Base-by-base conservation (phyloP, 768 basidiomycete genomes). In the Phaffia tasmanica region DNA sequence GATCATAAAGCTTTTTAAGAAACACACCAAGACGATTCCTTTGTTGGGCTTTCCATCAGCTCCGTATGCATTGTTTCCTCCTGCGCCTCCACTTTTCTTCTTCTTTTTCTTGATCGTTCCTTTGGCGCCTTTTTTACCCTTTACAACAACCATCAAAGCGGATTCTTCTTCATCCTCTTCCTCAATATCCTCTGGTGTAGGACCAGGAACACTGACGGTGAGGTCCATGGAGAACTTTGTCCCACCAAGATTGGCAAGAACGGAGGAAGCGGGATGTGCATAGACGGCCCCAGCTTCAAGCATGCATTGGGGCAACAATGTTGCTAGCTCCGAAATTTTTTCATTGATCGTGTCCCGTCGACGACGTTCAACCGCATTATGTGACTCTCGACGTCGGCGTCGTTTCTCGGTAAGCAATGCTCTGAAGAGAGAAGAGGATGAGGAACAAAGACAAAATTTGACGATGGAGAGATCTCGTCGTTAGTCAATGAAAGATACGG, bases 341-440 rank as follows among this genome's bases (percentile, higher is more conserved):
- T 95, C 91, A 76, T 95, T 95, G 75, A 95, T 95, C 75, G 92
- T 93, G 74, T 95, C 91, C 57, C 91, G 76, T 68, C 91, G 73
- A 30, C 91, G 77, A 21, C 91, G 80, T 79, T 95, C 91, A 70
- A 95, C 91, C 1, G 89, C 89, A 71, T 95, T 95, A 74, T 95
- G 91, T 9, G 84, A 86, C 76, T 93, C 91, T 67, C 91, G 77
- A 58, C 91, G 78, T 47, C 88, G 79, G 1, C 89, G 78, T 2
- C 90, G 78, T 75, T 93, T 93, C 77, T 94, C 91, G 70, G 82
- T 83, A n/a, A 85, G 85, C 11, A 87, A 75, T 21, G 82, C 70
- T 7, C 83, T 81, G 70, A 16, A 23, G 70, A 56, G 51, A 27
- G 56, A 3, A 21, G 58, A 42, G 35, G 29, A 19, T 11, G n/a